A percentile compares a stretch with the other conserved stretches of the same genome.
Evolutionary conservation across 148 eudicot genomes (phyloP).

Genomic region (Persicaria maculosa): DNA sequence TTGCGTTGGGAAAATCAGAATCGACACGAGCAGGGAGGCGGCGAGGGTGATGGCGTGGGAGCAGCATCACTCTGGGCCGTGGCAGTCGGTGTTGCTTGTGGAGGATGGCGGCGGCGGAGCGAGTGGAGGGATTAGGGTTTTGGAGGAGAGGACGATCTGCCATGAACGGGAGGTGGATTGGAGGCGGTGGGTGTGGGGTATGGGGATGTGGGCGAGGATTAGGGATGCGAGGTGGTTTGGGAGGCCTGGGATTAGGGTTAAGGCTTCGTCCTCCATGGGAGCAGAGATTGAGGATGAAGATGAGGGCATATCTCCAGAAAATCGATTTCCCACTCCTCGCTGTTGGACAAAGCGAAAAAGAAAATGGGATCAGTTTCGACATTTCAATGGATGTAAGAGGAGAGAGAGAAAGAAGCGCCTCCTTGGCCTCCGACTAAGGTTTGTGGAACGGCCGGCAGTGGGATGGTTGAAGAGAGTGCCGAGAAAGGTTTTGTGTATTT

Average conservation of each 20-base stretch:
- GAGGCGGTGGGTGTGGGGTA: no score
- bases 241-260: slow-evolving; percentile 70
- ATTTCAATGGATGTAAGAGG: background rate
- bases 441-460: slow-evolving; percentile 5
- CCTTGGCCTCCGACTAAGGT: slow-evolving; percentile 9
- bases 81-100: no score
- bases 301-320: background rate
- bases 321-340: background rate
- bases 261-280: slow-evolving; percentile 24
- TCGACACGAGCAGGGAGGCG: no score
- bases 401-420: background rate
- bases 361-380: background rate
- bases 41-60: no score
- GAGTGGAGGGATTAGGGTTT: no score
- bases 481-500: slow-evolving; percentile 49
- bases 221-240: slow-evolving; percentile 60
- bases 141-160: no score
- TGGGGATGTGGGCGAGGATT: slow-evolving; percentile 57
- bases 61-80: no score
- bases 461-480: slow-evolving; percentile 40
- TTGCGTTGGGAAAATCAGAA: no score
- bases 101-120: slow-evolving; percentile 53
- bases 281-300: slow-evolving; percentile 20
- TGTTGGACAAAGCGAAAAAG: background rate
- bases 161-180: no score